phyloP scores from a whole-genome alignment of 441 rosid species.

The Erodium trifolium region DNA sequence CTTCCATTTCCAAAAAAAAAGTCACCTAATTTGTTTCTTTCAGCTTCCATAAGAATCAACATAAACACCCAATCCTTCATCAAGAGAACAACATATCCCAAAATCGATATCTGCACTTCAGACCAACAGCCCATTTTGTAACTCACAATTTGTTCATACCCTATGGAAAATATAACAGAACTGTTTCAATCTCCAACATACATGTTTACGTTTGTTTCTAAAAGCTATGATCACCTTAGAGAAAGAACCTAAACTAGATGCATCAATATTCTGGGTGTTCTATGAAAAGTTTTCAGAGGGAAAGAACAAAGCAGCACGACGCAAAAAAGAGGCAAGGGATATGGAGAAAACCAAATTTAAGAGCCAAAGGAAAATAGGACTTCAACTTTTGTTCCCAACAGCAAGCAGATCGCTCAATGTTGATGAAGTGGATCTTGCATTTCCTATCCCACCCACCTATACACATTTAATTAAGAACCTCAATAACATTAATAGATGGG shows the following conservation, averaged over 20 bases:
- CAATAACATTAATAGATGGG: constrained; percentile 14
- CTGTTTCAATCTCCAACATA: constrained; percentile 24
- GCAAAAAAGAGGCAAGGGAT: constrained; percentile 5
- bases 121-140: constrained; percentile 15
- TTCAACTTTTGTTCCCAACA: constrained; percentile 22
- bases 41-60: constrained; percentile 23
- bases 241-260: constrained; percentile 29
- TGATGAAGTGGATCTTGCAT: constrained; percentile 24
- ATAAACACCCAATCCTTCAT: constrained; percentile 17
- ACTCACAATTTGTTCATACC: constrained; percentile 27
- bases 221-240: constrained; percentile 23
- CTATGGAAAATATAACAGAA: constrained; percentile 22
- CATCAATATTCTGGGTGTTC: constrained; percentile 13
- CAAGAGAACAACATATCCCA: constrained; percentile 18
- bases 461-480: constrained; percentile 17
- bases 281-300: constrained; percentile 9
- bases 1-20: constrained; percentile 25
- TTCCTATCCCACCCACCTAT: constrained; percentile 32
- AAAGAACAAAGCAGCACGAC: background rate
- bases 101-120: constrained; percentile 19
- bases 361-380: constrained; percentile 15
- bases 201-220: constrained; percentile 17
- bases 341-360: constrained; percentile 15
- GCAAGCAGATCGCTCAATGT: constrained; percentile 29
- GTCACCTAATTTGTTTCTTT: constrained; percentile 22